Evolutionary conservation across 768 basidiomycete genomes (phyloP).

Genomic region (Amanita phalloides): DNA sequence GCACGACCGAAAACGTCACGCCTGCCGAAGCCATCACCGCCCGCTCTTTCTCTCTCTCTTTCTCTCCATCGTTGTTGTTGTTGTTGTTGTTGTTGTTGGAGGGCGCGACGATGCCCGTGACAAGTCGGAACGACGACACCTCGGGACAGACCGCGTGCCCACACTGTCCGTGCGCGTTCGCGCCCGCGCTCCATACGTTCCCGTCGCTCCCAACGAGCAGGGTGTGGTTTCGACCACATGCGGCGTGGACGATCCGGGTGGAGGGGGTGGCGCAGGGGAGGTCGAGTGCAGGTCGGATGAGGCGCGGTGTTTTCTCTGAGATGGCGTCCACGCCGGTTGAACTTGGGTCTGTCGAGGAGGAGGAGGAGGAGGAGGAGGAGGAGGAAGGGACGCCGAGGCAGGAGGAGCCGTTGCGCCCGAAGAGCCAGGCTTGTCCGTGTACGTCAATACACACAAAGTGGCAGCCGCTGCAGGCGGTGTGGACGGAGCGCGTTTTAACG

Average conservation of each 20-base stretch:
- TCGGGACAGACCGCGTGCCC: constrained; percentile 60
- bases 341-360: constrained; percentile 14
- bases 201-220: constrained; percentile 78
- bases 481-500: constrained; percentile 59
- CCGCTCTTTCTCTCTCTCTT: constrained; percentile 19
- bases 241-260: constrained; percentile 67
- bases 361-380: too few species aligned
- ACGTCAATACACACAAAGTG: constrained; percentile 68
- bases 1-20: constrained; percentile 70
- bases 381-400: constrained; percentile 41
- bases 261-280: constrained; percentile 46
- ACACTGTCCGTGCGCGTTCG: constrained; percentile 78
- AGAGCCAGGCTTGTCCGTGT: constrained; percentile 79
- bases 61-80: constrained; percentile 38
- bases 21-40: constrained; percentile 74
- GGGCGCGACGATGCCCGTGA: constrained; percentile 34
- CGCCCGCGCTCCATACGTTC: constrained; percentile 74
- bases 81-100: constrained; percentile 10
- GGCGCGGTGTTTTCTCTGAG: constrained; percentile 67
- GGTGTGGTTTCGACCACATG: constrained; percentile 75
- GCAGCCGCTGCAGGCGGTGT: constrained; percentile 68
- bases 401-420: constrained; percentile 72
- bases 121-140: constrained; percentile 50
- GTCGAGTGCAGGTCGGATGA: constrained; percentile 38
- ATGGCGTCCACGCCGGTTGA: constrained; percentile 33